These are phyloP conservation scores for Trichoderma brevicompactum DNA, from an alignment of 2,329 filamentous ascomycete species.

Conservation along the genomic window DNA sequence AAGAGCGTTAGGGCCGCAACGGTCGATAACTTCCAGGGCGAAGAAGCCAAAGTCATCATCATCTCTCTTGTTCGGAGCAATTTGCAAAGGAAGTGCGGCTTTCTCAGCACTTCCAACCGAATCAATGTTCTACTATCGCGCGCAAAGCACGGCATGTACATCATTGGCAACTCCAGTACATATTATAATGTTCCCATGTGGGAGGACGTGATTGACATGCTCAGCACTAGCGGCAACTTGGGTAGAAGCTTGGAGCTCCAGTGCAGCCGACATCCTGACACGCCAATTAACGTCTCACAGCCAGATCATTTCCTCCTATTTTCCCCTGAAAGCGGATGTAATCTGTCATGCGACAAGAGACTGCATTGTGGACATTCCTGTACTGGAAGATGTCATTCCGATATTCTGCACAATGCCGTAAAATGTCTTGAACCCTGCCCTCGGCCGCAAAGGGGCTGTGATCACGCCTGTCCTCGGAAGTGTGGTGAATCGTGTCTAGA, in stretches of 20 bases:
- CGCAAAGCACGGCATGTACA: slow-evolving; percentile 70
- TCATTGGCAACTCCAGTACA: slow-evolving; percentile 69
- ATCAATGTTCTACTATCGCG: slow-evolving; percentile 72
- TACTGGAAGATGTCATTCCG: slow-evolving; percentile 51
- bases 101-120: slow-evolving; percentile 67
- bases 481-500: slow-evolving; percentile 51
- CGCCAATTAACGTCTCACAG: slow-evolving; percentile 51
- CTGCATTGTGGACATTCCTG: slow-evolving; percentile 56
- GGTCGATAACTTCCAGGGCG: slow-evolving; percentile 77
- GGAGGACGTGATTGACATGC: slow-evolving; percentile 58
- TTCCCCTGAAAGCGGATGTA: slow-evolving; percentile 67
- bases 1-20: slow-evolving; percentile 63
- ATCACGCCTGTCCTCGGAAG: slow-evolving; percentile 48
- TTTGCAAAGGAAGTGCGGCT: slow-evolving; percentile 59
- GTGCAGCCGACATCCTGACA: slow-evolving; percentile 65
- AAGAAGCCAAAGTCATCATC: slow-evolving; percentile 73
- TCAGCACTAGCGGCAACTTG: slow-evolving; percentile 52
- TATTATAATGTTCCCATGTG: slow-evolving; percentile 65
- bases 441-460: slow-evolving; percentile 47
- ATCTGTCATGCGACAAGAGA: slow-evolving; percentile 53
- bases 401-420: slow-evolving; percentile 51
- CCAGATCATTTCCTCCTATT: slow-evolving; percentile 62
- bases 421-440: slow-evolving; percentile 52
- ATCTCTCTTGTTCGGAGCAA: slow-evolving; percentile 76
- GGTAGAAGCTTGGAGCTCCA: slow-evolving; percentile 57